Evolutionary conservation across 2,329 filamentous ascomycete species (phyloP), one percentile per base, ranked within the genome.

Genomic region (Cryphonectria parasitica): DNA sequence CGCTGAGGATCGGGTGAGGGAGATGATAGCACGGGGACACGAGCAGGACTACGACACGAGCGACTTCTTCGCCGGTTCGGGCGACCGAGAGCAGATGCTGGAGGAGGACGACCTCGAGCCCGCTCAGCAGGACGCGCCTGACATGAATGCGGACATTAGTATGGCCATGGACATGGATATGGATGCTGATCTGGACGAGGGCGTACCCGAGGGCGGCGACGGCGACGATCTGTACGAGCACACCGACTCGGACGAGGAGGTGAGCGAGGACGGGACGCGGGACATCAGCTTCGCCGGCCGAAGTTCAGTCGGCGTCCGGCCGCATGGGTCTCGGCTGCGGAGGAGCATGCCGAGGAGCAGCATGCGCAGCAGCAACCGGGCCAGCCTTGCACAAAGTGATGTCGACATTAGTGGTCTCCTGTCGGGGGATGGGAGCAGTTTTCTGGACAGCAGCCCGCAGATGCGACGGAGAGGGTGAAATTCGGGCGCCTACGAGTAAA

Each of bases 211-310:
- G 71, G 89, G 85, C 13, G 87, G 89, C 76, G 83, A 82, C 76
- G 88, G 85, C 36, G 87, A 88, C 4, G 25, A 49, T 19, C 19
- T 31, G 75, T 94, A 93, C 81, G 91, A 94, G 82, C 91, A 94
- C 77, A 94, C 92, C 11, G 92, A 94, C 80, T 91, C 91, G 2
- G 91, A 93, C 74, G 90, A 85, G 11, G 89, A 90, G 66, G 74
- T 89, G 66, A 85, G 80, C 71, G 82, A 82, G 7, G 79, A 83
- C 15, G 77, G 77, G 22, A 78, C 77, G 10, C 77, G 77, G 13
- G 79, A 82, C 2, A 76, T 81, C 0, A 78, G 74, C 70, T 76
- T 75, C 56, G 65, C 56, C 7, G 66, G 70, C 54, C 67, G 62
- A 6, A 69, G 62, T 19, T 66, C 49, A 39, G 60, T 63, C 22